phyloP scores from a whole-genome alignment of 1,284 basidiomycete genomes.

The Omphalotus olearius region DNA sequence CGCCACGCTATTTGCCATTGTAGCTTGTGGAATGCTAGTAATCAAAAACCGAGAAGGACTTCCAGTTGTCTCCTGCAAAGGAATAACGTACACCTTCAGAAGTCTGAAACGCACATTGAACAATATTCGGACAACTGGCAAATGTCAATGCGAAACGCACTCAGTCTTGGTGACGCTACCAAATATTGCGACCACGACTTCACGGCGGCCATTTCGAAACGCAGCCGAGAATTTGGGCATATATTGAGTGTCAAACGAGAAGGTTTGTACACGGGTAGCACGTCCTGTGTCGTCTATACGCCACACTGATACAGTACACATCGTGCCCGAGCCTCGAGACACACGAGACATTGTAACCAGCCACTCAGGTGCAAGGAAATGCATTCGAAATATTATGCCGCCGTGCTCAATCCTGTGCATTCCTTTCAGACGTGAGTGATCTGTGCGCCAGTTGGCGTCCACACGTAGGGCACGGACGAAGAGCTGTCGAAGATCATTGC shows the following conservation, averaged over 20 bases:
- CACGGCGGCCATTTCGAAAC: slow-evolving; percentile 21
- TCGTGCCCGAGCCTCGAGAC: slow-evolving; percentile 18
- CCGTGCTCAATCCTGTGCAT: slow-evolving; percentile 32
- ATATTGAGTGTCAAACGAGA: slow-evolving; percentile 30
- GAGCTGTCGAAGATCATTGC: slow-evolving; percentile 29
- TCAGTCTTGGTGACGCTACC: slow-evolving; percentile 20
- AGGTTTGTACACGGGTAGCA: slow-evolving; percentile 24
- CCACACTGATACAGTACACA: slow-evolving; percentile 34
- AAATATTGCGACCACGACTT: slow-evolving; percentile 29
- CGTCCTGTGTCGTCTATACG: slow-evolving; percentile 26
- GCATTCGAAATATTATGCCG: slow-evolving; percentile 37
- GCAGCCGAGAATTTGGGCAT: slow-evolving; percentile 30
- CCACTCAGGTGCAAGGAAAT: slow-evolving; percentile 42
- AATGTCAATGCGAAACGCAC: slow-evolving; percentile 14
- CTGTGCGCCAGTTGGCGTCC: slow-evolving; percentile 46
- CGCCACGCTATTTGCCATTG: slow-evolving; percentile 6
- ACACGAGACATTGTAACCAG: slow-evolving; percentile 40
- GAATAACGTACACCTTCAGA: slow-evolving; percentile 6
- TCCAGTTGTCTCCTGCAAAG: slow-evolving; percentile 1
- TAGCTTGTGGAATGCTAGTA: not conserved
- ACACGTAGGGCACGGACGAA: slow-evolving; percentile 41
- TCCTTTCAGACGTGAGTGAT: slow-evolving; percentile 29
- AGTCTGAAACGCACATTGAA: not conserved
- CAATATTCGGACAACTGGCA: not conserved
- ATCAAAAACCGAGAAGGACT: not conserved